These are phyloP conservation scores for Paracorniculantispora psalliotae DNA, from an alignment of 2,329 filamentous ascomycete species.

Conservation along the genomic window DNA sequence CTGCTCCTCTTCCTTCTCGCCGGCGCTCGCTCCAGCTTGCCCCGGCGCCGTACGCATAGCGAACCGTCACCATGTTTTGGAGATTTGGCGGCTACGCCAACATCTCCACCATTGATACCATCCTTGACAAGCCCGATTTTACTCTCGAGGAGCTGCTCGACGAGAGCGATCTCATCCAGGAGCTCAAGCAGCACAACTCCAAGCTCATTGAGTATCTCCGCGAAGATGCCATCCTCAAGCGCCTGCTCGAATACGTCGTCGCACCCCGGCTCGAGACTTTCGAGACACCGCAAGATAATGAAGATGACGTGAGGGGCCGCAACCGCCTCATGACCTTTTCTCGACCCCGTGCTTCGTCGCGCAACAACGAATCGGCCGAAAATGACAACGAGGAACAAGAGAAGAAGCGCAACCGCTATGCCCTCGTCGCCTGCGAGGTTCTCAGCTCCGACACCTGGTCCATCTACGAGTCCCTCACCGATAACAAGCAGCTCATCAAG, in stretches of 20 bases:
- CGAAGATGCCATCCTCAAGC: conserved; percentile 78
- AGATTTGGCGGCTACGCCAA: conserved; percentile 98
- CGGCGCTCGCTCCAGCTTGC: conserved; percentile 12
- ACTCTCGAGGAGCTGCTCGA: conserved; percentile 93
- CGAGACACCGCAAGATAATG: conserved; percentile 47
- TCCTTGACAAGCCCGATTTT: conserved; percentile 95
- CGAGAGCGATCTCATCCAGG: conserved; percentile 92
- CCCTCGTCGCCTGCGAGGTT: conserved; percentile 88
- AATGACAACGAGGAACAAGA: conserved; percentile 70
- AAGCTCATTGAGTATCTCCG: conserved; percentile 95
- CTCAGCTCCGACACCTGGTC: conserved; percentile 96
- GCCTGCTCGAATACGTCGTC: conserved; percentile 85
- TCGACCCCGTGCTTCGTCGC: conserved; percentile 50
- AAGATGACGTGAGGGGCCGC: conserved; percentile 45
- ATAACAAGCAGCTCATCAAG: conserved; percentile 71
- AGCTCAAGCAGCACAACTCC: conserved; percentile 96
- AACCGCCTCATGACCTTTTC: conserved; percentile 42
- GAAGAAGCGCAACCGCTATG: conserved; percentile 88
- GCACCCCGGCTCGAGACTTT: conserved; percentile 64
- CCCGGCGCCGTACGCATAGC: conserved; percentile 1
- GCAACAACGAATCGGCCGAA: conserved; percentile 41
- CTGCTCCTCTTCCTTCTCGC: background rate
- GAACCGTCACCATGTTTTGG: conserved; percentile 85
- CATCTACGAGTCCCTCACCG: conserved; percentile 86
- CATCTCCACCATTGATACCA: conserved; percentile 91